Evolutionary conservation across 148 eudicot genomes (phyloP), one percentile per base, ranked within the genome.

Genomic region (Spergularia bocconei): DNA sequence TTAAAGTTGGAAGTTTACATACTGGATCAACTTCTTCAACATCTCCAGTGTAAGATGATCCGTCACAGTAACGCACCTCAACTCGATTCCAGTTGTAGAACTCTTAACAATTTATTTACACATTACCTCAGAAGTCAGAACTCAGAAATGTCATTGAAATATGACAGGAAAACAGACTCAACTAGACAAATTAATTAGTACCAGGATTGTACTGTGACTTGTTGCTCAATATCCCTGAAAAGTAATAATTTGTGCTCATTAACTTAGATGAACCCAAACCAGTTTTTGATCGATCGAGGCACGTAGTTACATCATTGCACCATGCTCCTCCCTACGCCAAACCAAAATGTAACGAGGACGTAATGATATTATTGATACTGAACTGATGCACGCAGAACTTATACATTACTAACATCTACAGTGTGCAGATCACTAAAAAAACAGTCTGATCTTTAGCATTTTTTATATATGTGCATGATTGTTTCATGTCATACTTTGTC

Each of bases 41-140:
- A 66, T 88, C 88, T 63, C 90, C 88, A 2, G 85, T 81, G 70
- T 75, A 88, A 1, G 89, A 86, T 47, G 88, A 85, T 17, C 92
- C 92, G 50, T 88, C 92, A 69, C 92, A 88, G 41, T 86, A 88
- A 36, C 84, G 75, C 21, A 88, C 55, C 69, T 69, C 67, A 16
- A 88, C 77, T 41, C 88, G 83, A 72, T 87, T 86, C 92, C 92
- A 87, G 71, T 85, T 85, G 74, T 80, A 85, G 63, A 88, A 88
- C 61, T 83, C 92, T 88, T 63, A 16, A 38, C 48, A 44, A 44
- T 44, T 44, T 58, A 23, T 17, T 48, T 48, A 47, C 50, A 13
- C 50, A 20, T 36, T 50, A 33, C 25, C 15, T 50, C 29, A 13
- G n/a, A 21, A 20, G 15, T 68, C 36, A 23, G n/a, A 21, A 20